phyloP scores from a whole-genome alignment of 352 stramenopile species.

The Globisporangium uncinulatum region DNA sequence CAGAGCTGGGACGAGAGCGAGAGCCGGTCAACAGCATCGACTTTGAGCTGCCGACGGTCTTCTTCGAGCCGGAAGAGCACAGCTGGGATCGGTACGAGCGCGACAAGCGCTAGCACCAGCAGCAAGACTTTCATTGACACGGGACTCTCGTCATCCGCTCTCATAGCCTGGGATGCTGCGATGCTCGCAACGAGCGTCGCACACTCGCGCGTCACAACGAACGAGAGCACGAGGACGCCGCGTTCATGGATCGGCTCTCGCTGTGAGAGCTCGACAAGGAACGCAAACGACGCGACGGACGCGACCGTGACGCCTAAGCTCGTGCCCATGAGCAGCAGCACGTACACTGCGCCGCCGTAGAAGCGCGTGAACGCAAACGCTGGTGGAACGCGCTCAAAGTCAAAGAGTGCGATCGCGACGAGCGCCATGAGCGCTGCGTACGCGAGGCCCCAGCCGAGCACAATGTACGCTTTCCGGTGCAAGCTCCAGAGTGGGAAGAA shows the following conservation, averaged over 20 bases:
- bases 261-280: slow-evolving; percentile 74
- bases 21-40: slow-evolving; percentile 55
- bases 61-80: slow-evolving; percentile 64
- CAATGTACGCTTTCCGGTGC: slow-evolving; percentile 75
- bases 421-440: slow-evolving; percentile 69
- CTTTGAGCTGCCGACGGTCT: slow-evolving; percentile 66
- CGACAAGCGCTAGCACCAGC: slow-evolving; percentile 59
- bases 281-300: slow-evolving; percentile 51
- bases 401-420: slow-evolving; percentile 50
- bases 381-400: slow-evolving; percentile 32
- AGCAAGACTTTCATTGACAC: slow-evolving; percentile 70
- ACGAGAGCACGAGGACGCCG: slow-evolving; percentile 57
- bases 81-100: slow-evolving; percentile 55
- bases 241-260: slow-evolving; percentile 71
- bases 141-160: slow-evolving; percentile 11
- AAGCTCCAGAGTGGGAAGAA: slow-evolving; percentile 74
- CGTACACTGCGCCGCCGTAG: slow-evolving; percentile 55
- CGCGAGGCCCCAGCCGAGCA: slow-evolving; percentile 62
- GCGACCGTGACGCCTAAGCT: slow-evolving; percentile 59
- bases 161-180: slow-evolving; percentile 33
- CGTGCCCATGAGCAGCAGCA: slow-evolving; percentile 64
- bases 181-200: slow-evolving; percentile 39
- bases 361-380: slow-evolving; percentile 42
- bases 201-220: slow-evolving; percentile 47
- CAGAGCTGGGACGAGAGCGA: slow-evolving; percentile 60